Conservation (phyloP, 164 flowering plant genomes). For the Umbellularia californica region DNA sequence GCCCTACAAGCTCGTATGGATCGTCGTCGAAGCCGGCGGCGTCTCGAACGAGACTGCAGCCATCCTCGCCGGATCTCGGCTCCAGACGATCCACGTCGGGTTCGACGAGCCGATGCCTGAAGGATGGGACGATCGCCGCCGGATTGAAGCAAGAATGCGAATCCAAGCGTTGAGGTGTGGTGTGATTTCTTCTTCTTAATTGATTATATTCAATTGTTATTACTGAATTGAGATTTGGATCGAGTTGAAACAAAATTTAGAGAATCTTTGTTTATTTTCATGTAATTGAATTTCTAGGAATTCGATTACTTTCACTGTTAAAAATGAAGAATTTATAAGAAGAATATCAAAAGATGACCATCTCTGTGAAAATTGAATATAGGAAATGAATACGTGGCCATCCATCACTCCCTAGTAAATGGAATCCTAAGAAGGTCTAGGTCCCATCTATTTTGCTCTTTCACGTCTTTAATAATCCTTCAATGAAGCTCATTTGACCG, state of each 20-base stretch:
- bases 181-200: background rate
- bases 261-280: background rate
- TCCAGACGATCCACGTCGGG: conserved; percentile 54
- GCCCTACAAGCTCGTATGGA: conserved; percentile 74
- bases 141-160: conserved; percentile 76
- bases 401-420: too few relatives aligned
- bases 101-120: conserved; percentile 56
- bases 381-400: too few relatives aligned
- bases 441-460: too few relatives aligned
- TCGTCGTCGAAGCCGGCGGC: conserved; percentile 97
- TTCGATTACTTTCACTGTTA: too few relatives aligned
- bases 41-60: conserved; percentile 63
- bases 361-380: too few relatives aligned
- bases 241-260: background rate
- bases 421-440: too few relatives aligned
- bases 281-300: too few relatives aligned
- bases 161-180: conserved; percentile 71
- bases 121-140: conserved; percentile 66
- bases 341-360: too few relatives aligned
- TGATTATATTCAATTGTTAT: background rate
- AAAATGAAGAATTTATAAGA: too few relatives aligned
- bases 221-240: conserved; percentile 5
- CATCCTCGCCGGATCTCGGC: conserved; percentile 50
- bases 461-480: too few relatives aligned
- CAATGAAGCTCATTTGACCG: too few relatives aligned